Percentiles rank a stretch among this genome's conserved stretches.
phyloP scores from a whole-genome alignment of 495 filamentous ascomycete species.

The Aspergillus indologenus region DNA sequence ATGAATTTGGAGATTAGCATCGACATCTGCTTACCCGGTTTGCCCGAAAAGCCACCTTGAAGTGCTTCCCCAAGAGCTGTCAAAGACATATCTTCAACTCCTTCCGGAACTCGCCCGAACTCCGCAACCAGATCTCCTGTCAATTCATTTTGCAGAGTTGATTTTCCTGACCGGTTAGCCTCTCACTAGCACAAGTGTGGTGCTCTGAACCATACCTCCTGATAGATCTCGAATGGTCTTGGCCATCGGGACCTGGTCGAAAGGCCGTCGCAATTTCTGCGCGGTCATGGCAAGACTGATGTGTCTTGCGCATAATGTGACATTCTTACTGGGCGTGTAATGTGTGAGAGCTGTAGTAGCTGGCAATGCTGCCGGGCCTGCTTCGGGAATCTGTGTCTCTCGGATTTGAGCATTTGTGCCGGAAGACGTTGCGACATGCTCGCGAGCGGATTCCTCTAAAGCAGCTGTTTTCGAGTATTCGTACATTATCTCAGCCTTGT shows the following conservation, averaged over 20 bases:
- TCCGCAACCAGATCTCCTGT: constrained; percentile 93
- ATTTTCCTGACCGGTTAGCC: constrained; percentile 65
- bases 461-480: constrained; percentile 5
- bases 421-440: not conserved
- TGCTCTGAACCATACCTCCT: constrained; percentile 14
- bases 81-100: constrained; percentile 92
- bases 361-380: not conserved
- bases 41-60: constrained; percentile 92
- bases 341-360: not conserved
- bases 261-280: constrained; percentile 23
- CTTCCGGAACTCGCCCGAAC: constrained; percentile 95
- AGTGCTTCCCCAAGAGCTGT: constrained; percentile 89
- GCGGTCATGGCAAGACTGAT: constrained; percentile 21
- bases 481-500: constrained; percentile 15
- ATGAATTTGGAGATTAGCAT: constrained; percentile 89
- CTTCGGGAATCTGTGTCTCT: not conserved
- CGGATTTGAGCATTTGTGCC: not conserved
- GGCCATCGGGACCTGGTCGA: constrained; percentile 20
- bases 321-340: constrained; percentile 10
- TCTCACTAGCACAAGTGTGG: not conserved
- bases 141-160: constrained; percentile 93
- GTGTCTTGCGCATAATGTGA: constrained; percentile 17
- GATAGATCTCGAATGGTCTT: constrained; percentile 26
- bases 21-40: constrained; percentile 91
- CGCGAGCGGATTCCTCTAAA: not conserved